Evolutionary conservation across 768 basidiomycete species (phyloP).

Genomic region (Russula lepida): DNA sequence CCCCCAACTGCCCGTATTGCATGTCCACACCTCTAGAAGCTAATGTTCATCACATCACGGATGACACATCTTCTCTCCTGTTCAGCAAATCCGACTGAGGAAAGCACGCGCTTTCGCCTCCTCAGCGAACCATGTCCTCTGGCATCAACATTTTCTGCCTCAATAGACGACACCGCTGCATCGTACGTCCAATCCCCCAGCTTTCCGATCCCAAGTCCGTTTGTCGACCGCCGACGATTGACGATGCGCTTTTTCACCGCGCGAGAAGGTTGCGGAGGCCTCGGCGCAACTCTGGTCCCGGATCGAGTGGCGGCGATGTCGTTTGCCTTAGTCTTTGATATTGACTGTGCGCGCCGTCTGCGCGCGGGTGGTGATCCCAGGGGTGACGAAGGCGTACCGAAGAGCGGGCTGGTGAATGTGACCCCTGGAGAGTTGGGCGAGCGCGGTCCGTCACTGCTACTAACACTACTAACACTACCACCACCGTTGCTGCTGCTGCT

Average conservation of each 20-base stretch:
- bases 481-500: background rate
- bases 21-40: background rate
- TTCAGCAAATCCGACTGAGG: conserved; percentile 12
- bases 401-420: conserved; percentile 3
- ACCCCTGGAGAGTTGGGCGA: conserved; percentile 3
- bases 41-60: background rate
- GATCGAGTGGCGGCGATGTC: background rate
- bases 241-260: conserved; percentile 22
- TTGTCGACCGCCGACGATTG: conserved; percentile 19
- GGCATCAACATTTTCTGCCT: conserved; percentile 9
- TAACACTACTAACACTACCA: background rate
- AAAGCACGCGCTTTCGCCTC: conserved; percentile 19
- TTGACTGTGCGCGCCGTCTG: background rate
- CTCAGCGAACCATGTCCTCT: conserved; percentile 1
- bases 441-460: background rate
- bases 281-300: background rate
- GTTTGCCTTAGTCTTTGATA: conserved; percentile 3
- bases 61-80: background rate
- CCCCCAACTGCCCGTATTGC: background rate
- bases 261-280: conserved; percentile 7
- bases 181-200: conserved; percentile 20
- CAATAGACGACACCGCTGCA: conserved; percentile 15
- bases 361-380: conserved; percentile 2
- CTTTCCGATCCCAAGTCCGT: conserved; percentile 7
- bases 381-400: background rate